Evolutionary conservation across 2,329 filamentous ascomycete genomes (phyloP).

Genomic region (Laburnicola sp.): DNA sequence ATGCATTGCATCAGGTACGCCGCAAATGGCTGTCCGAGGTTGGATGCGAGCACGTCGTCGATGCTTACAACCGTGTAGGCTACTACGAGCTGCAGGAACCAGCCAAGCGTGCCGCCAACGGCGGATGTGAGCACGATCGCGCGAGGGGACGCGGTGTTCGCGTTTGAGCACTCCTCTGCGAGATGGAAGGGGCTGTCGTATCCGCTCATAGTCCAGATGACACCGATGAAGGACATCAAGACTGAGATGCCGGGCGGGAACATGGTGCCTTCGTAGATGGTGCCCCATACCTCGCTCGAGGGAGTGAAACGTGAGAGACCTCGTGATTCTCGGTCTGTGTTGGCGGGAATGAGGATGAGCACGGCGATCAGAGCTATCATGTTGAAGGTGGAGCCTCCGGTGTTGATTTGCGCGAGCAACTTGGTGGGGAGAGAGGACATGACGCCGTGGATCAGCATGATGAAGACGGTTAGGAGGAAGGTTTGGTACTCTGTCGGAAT

Average conservation of each 20-base stretch:
- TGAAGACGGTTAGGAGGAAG: conserved; percentile 66
- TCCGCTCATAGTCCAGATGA: conserved; percentile 70
- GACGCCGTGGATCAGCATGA: conserved; percentile 68
- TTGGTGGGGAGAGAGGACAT: conserved; percentile 72
- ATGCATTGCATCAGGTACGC: conserved; percentile 70
- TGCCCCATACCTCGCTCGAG: conserved; percentile 64
- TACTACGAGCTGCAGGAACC: conserved; percentile 73
- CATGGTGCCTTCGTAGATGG: conserved; percentile 67
- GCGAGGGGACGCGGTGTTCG: conserved; percentile 68
- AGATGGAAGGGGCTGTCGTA: conserved; percentile 73
- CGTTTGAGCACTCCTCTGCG: conserved; percentile 75
- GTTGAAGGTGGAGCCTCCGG: conserved; percentile 70
- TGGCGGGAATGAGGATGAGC: conserved; percentile 69
- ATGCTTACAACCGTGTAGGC: conserved; percentile 73
- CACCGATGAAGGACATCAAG: conserved; percentile 71
- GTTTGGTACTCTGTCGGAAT: conserved; percentile 67
- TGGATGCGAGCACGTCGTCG: conserved; percentile 59
- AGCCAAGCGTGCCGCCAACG: conserved; percentile 68
- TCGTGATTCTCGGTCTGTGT: conserved; percentile 54
- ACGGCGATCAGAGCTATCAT: conserved; percentile 67
- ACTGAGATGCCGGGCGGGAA: conserved; percentile 69
- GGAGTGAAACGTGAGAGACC: conserved; percentile 62
- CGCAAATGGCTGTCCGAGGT: conserved; percentile 70
- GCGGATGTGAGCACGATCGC: conserved; percentile 72
- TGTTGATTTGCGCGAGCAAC: conserved; percentile 72